Percentiles rank a stretch among this genome's conserved stretches.
phyloP scores from a whole-genome alignment of 139 green algal genomes.

The Coccomyxa sp. region DNA sequence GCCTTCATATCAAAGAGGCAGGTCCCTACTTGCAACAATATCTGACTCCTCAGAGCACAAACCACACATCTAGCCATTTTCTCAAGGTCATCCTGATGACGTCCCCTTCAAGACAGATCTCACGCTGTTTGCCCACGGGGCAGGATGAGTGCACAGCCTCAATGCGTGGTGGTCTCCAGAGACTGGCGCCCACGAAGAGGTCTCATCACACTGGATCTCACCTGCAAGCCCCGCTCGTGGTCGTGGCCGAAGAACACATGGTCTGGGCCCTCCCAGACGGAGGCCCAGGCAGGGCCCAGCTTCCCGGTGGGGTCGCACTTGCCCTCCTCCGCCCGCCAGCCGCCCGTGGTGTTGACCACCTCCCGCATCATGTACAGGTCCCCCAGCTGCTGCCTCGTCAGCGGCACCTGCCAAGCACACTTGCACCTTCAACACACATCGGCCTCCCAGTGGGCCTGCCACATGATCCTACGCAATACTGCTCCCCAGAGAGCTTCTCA shows the following conservation, averaged over 20 bases:
- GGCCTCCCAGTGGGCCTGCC: background rate
- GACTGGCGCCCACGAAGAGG: too few species aligned
- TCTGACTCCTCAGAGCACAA: too few species aligned
- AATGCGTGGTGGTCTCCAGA: too few species aligned
- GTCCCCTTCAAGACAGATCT: too few species aligned
- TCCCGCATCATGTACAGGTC: background rate
- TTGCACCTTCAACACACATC: background rate
- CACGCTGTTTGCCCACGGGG: too few species aligned
- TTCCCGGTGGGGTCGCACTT: background rate
- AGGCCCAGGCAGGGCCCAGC: conserved; percentile 24
- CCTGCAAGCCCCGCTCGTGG: conserved; percentile 47
- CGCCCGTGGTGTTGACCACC: background rate
- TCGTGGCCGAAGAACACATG: conserved; percentile 80
- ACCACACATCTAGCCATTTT: too few species aligned
- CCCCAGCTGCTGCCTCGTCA: background rate
- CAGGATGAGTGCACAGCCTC: too few species aligned
- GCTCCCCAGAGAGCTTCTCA: too few species aligned
- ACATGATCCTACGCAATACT: too few species aligned
- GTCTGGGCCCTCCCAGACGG: conserved; percentile 43
- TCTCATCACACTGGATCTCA: background rate
- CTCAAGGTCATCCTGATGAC: too few species aligned
- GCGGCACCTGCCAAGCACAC: background rate
- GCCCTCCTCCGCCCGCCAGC: background rate
- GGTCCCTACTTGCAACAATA: too few species aligned
- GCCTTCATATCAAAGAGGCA: too few species aligned